Conservation (phyloP, 495 filamentous ascomycete genomes). For the Penicillium psychrofluorescens region DNA sequence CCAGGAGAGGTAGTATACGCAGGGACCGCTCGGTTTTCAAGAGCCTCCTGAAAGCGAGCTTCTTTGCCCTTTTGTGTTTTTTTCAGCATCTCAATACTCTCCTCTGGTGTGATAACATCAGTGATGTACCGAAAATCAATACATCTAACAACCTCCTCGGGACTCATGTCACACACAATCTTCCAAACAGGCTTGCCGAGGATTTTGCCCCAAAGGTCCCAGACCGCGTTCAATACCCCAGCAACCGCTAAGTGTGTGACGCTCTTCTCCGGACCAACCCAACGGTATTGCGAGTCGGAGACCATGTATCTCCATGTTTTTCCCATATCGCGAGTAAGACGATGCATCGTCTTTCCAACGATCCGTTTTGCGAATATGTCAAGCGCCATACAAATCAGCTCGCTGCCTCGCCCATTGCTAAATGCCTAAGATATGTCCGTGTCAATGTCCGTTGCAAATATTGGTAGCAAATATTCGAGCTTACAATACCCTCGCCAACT, state of each 20-base stretch:
- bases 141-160: conserved; percentile 76
- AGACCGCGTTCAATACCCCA: conserved; percentile 85
- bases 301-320: conserved; percentile 72
- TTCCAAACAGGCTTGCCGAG: conserved; percentile 85
- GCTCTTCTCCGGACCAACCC: conserved; percentile 87
- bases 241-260: conserved; percentile 89
- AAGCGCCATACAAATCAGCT: conserved; percentile 69
- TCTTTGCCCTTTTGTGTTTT: conserved; percentile 43
- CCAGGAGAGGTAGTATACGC: conserved; percentile 75
- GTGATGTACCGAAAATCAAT: conserved; percentile 94
- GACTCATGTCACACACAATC: conserved; percentile 81
- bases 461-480: neutral
- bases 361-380: conserved; percentile 56
- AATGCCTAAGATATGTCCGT: conserved; percentile 52
- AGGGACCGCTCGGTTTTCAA: conserved; percentile 55
- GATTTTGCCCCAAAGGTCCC: conserved; percentile 91
- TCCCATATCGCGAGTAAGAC: conserved; percentile 62
- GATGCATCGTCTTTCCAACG: conserved; percentile 51
- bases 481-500: conserved; percentile 67
- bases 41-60: conserved; percentile 50
- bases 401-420: conserved; percentile 79
- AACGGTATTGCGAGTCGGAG: conserved; percentile 67
- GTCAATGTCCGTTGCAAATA: neutral
- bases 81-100: conserved; percentile 57
- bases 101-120: conserved; percentile 80